A percentile compares a stretch with the other conserved stretches of the same genome.
These are phyloP conservation scores for Xylariaceae sp. DNA, from an alignment of 2,329 filamentous ascomycete species.

Conservation along the genomic window DNA sequence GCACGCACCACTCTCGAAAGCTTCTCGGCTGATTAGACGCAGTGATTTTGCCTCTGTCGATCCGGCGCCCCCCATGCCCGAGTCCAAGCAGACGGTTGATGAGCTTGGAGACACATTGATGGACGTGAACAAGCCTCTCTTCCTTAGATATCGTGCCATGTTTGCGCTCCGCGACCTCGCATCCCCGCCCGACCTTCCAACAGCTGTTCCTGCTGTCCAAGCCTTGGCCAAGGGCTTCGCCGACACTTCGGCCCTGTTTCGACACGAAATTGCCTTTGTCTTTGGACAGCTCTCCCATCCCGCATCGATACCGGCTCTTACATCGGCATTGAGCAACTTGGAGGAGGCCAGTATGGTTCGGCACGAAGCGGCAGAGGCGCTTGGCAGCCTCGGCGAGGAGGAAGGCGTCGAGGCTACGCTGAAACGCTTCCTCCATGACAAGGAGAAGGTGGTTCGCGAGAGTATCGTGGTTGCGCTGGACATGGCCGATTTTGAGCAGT, in stretches of 20 bases:
- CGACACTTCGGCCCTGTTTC: constrained; percentile 86
- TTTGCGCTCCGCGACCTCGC: constrained; percentile 92
- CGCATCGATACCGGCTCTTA: constrained; percentile 88
- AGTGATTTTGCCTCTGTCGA: constrained; percentile 96
- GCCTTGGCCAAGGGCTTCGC: constrained; percentile 78
- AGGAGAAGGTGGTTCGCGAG: constrained; percentile 88
- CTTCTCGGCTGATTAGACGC: constrained; percentile 25
- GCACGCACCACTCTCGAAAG: too few species aligned
- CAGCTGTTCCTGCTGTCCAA: constrained; percentile 77
- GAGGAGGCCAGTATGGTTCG: constrained; percentile 93
- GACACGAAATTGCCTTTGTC: constrained; percentile 96
- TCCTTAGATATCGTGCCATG: constrained; percentile 95
- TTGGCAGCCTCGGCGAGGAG: constrained; percentile 89
- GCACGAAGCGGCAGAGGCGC: constrained; percentile 92
- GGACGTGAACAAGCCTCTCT: constrained; percentile 71
- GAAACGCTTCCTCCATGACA: constrained; percentile 77
- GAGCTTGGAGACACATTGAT: constrained; percentile 71
- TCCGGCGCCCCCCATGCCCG: constrained; percentile 80
- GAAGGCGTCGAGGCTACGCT: constrained; percentile 84
- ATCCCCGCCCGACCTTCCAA: constrained; percentile 84
- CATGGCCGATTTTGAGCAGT: constrained; percentile 96
- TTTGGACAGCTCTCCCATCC: constrained; percentile 95
- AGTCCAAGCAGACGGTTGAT: constrained; percentile 60
- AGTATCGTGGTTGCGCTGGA: constrained; percentile 93
- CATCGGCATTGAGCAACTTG: constrained; percentile 66